A percentile compares a stretch with the other conserved stretches of the same genome.
Conservation (phyloP, 495 filamentous ascomycete species). For the Tuber calosporum region DNA sequence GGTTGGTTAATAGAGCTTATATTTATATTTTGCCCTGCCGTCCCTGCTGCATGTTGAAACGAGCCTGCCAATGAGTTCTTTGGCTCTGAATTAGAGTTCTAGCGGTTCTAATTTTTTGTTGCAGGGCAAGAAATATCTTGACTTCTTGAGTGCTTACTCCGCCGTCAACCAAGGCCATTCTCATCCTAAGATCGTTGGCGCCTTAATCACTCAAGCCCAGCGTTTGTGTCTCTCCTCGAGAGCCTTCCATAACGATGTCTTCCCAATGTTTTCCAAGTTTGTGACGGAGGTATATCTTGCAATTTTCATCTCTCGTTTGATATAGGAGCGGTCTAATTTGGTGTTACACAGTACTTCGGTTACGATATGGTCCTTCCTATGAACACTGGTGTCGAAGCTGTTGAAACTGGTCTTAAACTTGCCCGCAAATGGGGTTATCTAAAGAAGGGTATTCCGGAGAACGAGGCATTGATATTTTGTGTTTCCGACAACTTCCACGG, state of each 20-base stretch:
- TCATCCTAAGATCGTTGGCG: constrained; percentile 88
- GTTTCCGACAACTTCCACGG: constrained; percentile 94
- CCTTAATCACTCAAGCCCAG: constrained; percentile 80
- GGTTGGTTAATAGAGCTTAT: constrained; percentile 21
- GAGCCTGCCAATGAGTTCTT: neutral
- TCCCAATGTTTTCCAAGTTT: constrained; percentile 90
- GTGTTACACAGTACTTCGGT: constrained; percentile 56
- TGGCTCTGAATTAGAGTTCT: neutral
- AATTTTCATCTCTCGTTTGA: neutral
- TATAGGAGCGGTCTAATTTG: neutral
- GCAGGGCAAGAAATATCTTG: constrained; percentile 81
- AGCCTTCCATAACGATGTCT: constrained; percentile 98
- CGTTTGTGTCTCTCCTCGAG: constrained; percentile 88
- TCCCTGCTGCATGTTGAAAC: neutral
- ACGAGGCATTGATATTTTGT: constrained; percentile 75
- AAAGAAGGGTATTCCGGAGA: constrained; percentile 79
- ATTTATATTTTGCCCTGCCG: neutral
- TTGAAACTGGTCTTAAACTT: constrained; percentile 96
- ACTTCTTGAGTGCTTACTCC: constrained; percentile 96
- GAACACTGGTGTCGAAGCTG: constrained; percentile 99
- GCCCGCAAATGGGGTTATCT: constrained; percentile 99
- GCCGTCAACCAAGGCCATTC: constrained; percentile 99
- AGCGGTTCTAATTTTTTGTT: neutral
- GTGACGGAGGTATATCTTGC: constrained; percentile 54
- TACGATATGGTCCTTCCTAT: constrained; percentile 99